Conservation (phyloP, 805 yeast species). For the Saturnispora ahearnii region DNA sequence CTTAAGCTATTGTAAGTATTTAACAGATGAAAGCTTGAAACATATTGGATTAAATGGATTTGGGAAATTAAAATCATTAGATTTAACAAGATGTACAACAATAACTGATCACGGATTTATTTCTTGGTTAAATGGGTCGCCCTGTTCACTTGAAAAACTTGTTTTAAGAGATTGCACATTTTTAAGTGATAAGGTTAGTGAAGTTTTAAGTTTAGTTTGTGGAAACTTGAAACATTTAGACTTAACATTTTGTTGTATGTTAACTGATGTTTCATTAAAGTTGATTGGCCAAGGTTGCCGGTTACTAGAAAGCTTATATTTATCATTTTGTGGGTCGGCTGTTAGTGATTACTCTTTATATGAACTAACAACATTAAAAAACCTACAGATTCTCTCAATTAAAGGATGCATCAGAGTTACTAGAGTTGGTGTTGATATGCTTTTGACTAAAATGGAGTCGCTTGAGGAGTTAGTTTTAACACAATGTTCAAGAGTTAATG, state of each 20-base stretch:
- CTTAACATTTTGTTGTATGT: slow-evolving; percentile 66
- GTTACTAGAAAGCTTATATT: slow-evolving; percentile 39
- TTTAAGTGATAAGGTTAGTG: slow-evolving; percentile 55
- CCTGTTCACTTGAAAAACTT: slow-evolving; percentile 44
- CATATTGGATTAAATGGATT: slow-evolving; percentile 51
- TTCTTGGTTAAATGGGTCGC: slow-evolving; percentile 50
- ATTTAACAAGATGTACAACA: slow-evolving; percentile 67
- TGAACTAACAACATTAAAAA: slow-evolving; percentile 47
- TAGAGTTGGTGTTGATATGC: slow-evolving; percentile 64
- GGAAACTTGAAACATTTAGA: slow-evolving; percentile 48
- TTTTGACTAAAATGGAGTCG: slow-evolving; percentile 47
- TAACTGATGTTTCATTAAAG: slow-evolving; percentile 61
- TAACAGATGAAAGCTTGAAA: slow-evolving; percentile 60
- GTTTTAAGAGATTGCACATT: slow-evolving; percentile 67
- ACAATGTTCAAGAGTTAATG: slow-evolving; percentile 64
- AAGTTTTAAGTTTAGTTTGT: slow-evolving; percentile 53
- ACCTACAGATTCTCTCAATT: slow-evolving; percentile 40
- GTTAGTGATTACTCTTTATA: slow-evolving; percentile 63
- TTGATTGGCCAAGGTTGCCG: slow-evolving; percentile 61
- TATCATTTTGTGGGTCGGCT: slow-evolving; percentile 73
- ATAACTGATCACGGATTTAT: slow-evolving; percentile 68
- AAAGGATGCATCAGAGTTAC: slow-evolving; percentile 73
- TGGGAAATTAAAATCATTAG: slow-evolving; percentile 41
- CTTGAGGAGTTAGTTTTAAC: slow-evolving; percentile 50
- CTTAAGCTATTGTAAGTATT: slow-evolving; percentile 66